phyloP scores from a whole-genome alignment of 495 filamentous ascomycete genomes.

The Oidiodendron maius region DNA sequence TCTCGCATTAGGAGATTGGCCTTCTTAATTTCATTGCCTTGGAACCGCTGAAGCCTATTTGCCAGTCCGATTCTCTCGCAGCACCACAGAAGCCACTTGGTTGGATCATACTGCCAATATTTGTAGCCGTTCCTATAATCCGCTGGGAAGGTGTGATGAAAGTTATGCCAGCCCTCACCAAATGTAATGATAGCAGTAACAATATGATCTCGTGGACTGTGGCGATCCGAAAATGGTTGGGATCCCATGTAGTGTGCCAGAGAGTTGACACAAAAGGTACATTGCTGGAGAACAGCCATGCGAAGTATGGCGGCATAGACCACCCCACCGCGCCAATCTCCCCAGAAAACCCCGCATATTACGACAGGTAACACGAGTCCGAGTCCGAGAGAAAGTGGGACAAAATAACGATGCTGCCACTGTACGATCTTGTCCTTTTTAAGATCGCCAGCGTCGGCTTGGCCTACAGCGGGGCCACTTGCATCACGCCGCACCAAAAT shows the following conservation, averaged over 20 bases:
- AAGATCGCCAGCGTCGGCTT: conserved; percentile 92
- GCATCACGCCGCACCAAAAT: conserved; percentile 95
- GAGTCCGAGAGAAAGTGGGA: conserved; percentile 84
- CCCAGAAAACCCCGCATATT: conserved; percentile 82
- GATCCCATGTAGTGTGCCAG: conserved; percentile 98
- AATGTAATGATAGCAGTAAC: conserved; percentile 94
- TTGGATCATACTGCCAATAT: conserved; percentile 98
- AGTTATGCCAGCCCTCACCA: conserved; percentile 97
- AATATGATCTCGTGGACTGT: conserved; percentile 94
- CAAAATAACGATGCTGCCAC: conserved; percentile 91
- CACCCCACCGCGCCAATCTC: conserved; percentile 85
- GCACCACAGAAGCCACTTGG: conserved; percentile 93
- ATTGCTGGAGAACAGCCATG: conserved; percentile 98
- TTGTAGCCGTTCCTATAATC: conserved; percentile 98
- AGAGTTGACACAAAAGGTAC: conserved; percentile 99
- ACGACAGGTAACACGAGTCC: conserved; percentile 77
- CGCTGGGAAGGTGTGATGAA: conserved; percentile 98
- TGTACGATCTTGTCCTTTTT: conserved; percentile 92
- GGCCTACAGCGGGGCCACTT: conserved; percentile 80
- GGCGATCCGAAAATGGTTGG: conserved; percentile 98
- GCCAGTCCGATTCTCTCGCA: conserved; percentile 93
- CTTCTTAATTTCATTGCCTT: conserved; percentile 97
- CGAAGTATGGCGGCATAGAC: conserved; percentile 93
- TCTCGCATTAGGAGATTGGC: conserved; percentile 92
- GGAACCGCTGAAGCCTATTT: conserved; percentile 95